phyloP scores from a whole-genome alignment of 2,329 filamentous ascomycete species.

The Didymosphaeria variabile region DNA sequence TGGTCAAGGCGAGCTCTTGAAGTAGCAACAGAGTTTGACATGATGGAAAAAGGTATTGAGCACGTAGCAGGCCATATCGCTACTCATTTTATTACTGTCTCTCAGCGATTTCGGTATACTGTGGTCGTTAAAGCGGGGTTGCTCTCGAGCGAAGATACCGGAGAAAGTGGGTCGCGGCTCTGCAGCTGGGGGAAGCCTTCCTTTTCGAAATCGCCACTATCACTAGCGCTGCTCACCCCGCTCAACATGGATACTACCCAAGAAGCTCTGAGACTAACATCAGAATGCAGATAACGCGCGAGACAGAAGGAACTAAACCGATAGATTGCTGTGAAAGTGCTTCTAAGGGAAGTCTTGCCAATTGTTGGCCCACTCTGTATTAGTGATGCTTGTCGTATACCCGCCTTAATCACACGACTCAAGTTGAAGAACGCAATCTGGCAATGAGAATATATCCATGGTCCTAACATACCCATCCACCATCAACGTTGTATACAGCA shows the following conservation, averaged over 20 bases:
- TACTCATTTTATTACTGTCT: background rate
- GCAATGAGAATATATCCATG: background rate
- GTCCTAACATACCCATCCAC: constrained; percentile 24
- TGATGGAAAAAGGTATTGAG: background rate
- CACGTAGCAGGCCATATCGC: background rate
- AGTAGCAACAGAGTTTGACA: background rate
- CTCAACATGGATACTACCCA: too few species aligned
- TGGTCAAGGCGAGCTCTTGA: constrained; percentile 4
- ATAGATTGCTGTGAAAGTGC: too few species aligned
- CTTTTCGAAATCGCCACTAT: constrained; percentile 6
- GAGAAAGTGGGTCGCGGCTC: background rate
- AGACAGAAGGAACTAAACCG: too few species aligned
- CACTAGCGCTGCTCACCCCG: too few species aligned
- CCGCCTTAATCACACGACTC: background rate
- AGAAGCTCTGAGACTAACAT: too few species aligned
- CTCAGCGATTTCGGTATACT: background rate
- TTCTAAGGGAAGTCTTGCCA: too few species aligned
- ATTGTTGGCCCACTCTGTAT: too few species aligned
- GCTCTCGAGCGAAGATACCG: background rate
- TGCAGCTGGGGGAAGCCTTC: background rate
- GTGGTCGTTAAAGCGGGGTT: background rate
- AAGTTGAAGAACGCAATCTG: background rate
- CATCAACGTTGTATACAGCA: constrained; percentile 25
- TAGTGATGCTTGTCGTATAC: background rate
- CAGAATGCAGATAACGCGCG: too few species aligned